Evolutionary conservation across 768 basidiomycete genomes (phyloP).

Genomic region (Phaeolepiota aurea): DNA sequence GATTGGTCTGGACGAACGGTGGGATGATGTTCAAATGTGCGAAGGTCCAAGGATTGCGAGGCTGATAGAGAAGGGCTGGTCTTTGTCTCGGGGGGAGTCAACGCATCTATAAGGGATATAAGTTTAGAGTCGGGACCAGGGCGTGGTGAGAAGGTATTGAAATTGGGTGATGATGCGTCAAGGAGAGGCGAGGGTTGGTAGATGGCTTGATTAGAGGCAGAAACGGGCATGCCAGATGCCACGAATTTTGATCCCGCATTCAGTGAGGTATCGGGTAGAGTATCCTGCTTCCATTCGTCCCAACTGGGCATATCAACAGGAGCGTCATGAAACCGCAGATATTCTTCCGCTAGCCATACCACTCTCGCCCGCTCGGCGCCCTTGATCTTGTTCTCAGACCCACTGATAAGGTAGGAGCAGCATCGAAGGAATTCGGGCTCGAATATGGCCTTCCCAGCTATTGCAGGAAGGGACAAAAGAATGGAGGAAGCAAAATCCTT

Average conservation of each 20-base stretch:
- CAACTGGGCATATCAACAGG: slow-evolving; percentile 46
- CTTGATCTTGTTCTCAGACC: slow-evolving; percentile 35
- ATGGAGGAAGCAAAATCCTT: slow-evolving; percentile 55
- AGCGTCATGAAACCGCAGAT: slow-evolving; percentile 47
- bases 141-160: slow-evolving; percentile 45
- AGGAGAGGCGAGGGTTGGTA: slow-evolving; percentile 40
- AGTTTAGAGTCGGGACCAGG: slow-evolving; percentile 32
- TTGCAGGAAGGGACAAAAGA: slow-evolving; percentile 49
- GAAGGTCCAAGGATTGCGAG: slow-evolving; percentile 15
- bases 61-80: slow-evolving; percentile 12
- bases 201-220: slow-evolving; percentile 46
- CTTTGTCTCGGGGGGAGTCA: slow-evolving; percentile 12
- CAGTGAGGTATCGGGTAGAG: slow-evolving; percentile 33
- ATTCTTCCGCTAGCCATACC: slow-evolving; percentile 58
- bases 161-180: slow-evolving; percentile 29
- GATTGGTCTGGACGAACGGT: slow-evolving; percentile 12
- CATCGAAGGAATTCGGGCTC: slow-evolving; percentile 66
- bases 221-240: slow-evolving; percentile 24
- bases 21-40: slow-evolving; percentile 17
- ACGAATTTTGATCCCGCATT: slow-evolving; percentile 12
- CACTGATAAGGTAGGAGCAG: slow-evolving; percentile 55
- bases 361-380: slow-evolving; percentile 37
- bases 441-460: slow-evolving; percentile 47
- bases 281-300: slow-evolving; percentile 48
- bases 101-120: slow-evolving; percentile 37